phyloP scores from a whole-genome alignment of 2,329 filamentous ascomycete species.

The Colletotrichum sp. region DNA sequence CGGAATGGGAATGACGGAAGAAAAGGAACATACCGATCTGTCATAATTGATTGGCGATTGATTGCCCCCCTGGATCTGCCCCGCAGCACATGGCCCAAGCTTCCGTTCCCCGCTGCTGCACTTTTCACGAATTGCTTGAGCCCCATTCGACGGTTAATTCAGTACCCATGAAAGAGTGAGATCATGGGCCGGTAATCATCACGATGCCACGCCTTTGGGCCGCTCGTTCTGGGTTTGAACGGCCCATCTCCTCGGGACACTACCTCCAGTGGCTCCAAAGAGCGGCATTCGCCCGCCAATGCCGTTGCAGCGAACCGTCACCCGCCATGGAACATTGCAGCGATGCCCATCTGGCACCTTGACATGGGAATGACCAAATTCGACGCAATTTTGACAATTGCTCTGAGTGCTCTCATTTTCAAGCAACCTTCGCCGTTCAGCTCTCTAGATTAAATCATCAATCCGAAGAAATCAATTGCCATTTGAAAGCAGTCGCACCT shows the following conservation, averaged over 20 bases:
- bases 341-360: background rate
- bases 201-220: background rate
- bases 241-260: background rate
- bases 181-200: slow-evolving; percentile 17
- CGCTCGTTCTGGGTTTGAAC: background rate
- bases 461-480: background rate
- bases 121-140: background rate
- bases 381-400: background rate
- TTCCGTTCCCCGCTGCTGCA: background rate
- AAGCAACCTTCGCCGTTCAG: background rate
- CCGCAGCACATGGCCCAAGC: slow-evolving; percentile 10
- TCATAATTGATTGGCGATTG: background rate
- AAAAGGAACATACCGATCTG: background rate
- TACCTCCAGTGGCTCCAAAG: background rate
- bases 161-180: background rate
- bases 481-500: background rate
- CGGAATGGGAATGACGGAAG: background rate
- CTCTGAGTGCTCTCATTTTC: background rate
- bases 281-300: background rate
- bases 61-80: background rate
- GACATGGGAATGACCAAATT: background rate
- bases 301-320: background rate
- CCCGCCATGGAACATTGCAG: background rate
- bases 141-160: slow-evolving; percentile 1
- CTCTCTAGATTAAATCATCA: background rate